Evolutionary conservation across 2,329 filamentous ascomycete species (phyloP).

Genomic region (Davidsoniella virescens): DNA sequence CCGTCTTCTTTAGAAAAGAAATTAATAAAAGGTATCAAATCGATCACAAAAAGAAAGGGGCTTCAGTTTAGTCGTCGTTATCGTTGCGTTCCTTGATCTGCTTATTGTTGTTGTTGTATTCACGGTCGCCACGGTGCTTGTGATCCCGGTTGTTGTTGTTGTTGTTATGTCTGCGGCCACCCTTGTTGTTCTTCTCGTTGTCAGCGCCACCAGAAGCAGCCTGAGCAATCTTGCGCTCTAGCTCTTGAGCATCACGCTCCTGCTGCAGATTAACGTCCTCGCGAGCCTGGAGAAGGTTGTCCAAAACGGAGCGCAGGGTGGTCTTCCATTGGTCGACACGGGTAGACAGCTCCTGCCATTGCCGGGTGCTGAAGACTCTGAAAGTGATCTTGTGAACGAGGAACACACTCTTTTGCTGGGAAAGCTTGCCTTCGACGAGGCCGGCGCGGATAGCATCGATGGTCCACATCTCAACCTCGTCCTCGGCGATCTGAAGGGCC

Average conservation of each 20-base stretch:
- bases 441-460: constrained; percentile 95
- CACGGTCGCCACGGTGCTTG: constrained; percentile 21
- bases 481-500: constrained; percentile 63
- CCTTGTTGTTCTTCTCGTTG: constrained; percentile 18
- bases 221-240: constrained; percentile 47
- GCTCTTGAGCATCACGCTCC: constrained; percentile 59
- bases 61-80: constrained; percentile 34
- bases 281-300: constrained; percentile 66
- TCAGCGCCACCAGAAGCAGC: constrained; percentile 21
- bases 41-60: neutral
- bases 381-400: constrained; percentile 92
- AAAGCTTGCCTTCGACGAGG: constrained; percentile 90
- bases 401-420: constrained; percentile 83
- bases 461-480: constrained; percentile 94
- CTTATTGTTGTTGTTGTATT: constrained; percentile 17
- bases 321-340: constrained; percentile 82
- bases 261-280: constrained; percentile 59
- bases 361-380: constrained; percentile 92
- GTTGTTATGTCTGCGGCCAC: constrained; percentile 21
- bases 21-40: neutral
- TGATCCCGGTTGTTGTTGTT: constrained; percentile 17
- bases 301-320: constrained; percentile 62
- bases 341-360: constrained; percentile 89
- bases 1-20: neutral
- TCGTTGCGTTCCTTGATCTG: constrained; percentile 33